Conservation (phyloP, 2,329 filamentous ascomycete species). For the Paecilomyces fulvus region DNA sequence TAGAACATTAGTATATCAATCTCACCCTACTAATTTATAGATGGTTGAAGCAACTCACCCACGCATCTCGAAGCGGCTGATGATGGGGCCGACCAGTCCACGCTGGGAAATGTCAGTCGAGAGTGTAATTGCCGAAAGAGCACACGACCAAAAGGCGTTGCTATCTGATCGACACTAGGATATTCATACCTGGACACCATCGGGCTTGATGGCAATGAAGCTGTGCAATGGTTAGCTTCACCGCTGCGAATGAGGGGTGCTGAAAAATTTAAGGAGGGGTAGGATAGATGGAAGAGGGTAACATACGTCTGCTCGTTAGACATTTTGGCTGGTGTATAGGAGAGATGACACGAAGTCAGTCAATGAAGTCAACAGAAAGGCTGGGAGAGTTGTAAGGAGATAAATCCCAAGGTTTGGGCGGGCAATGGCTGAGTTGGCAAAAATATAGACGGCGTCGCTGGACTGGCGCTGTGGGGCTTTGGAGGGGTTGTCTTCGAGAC, state of each 20-base stretch:
- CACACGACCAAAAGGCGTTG: not conserved
- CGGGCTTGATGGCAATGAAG: slow-evolving; percentile 99
- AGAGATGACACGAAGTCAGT: slow-evolving; percentile 1
- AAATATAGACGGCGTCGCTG: slow-evolving; percentile 11
- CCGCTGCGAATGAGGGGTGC: slow-evolving; percentile 12
- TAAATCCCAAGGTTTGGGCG: not conserved
- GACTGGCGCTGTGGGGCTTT: slow-evolving; percentile 6
- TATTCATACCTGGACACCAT: slow-evolving; percentile 85
- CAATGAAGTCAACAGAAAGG: slow-evolving; percentile 12
- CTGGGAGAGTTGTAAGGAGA: slow-evolving; percentile 23
- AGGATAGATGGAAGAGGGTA: slow-evolving; percentile 5
- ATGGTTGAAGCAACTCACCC: slow-evolving; percentile 50
- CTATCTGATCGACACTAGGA: not conserved
- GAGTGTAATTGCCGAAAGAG: slow-evolving; percentile 15
- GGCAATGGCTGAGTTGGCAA: slow-evolving; percentile 16
- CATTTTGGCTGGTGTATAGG: slow-evolving; percentile 44
- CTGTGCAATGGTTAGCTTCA: slow-evolving; percentile 44
- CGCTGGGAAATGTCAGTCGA: slow-evolving; percentile 49
- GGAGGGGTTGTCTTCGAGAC: slow-evolving; percentile 16
- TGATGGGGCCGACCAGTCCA: slow-evolving; percentile 95
- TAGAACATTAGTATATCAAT: slow-evolving; percentile 8
- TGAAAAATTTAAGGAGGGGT: slow-evolving; percentile 3
- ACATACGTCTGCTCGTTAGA: slow-evolving; percentile 77
- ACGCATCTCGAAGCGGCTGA: slow-evolving; percentile 94
- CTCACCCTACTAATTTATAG: slow-evolving; percentile 1